Conservation (phyloP, 2,329 filamentous ascomycete species). For the Zarea fungicola region DNA sequence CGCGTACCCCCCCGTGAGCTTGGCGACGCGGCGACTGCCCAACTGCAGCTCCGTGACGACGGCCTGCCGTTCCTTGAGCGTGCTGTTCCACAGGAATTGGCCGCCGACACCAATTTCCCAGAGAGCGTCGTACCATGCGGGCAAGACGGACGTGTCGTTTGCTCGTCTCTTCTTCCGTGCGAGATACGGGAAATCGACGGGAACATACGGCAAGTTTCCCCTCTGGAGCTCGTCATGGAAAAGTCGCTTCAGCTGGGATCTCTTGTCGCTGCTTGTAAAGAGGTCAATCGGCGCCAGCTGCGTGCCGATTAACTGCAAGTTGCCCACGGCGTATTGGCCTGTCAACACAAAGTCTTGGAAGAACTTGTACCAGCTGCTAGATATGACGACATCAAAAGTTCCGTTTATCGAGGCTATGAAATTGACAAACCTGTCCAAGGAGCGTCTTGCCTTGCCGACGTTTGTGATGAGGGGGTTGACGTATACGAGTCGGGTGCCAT, state of each 20-base stretch:
- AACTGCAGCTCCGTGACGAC: constrained; percentile 18
- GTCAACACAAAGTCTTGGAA: constrained; percentile 14
- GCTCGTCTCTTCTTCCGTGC: neutral
- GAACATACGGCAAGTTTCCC: constrained; percentile 15
- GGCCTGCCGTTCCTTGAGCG: constrained; percentile 9
- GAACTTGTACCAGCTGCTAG: constrained; percentile 13
- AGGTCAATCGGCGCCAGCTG: constrained; percentile 13
- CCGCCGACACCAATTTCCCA: constrained; percentile 16
- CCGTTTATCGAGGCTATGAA: neutral
- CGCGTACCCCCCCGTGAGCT: constrained; percentile 12
- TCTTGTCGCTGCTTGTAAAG: constrained; percentile 2
- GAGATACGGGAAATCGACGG: constrained; percentile 13
- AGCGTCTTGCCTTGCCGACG: neutral
- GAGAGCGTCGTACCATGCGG: constrained; percentile 16
- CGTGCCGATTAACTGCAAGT: constrained; percentile 14
- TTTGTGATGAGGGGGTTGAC: constrained; percentile 4
- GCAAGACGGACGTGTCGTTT: constrained; percentile 14
- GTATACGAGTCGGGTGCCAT: constrained; percentile 17
- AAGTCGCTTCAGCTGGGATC: constrained; percentile 7
- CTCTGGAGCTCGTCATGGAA: constrained; percentile 11
- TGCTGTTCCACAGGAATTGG: constrained; percentile 16
- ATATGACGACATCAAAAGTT: constrained; percentile 8
- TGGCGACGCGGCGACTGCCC: constrained; percentile 10
- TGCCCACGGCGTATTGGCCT: constrained; percentile 14
- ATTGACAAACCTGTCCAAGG: constrained; percentile 6